phyloP scores from a whole-genome alignment of 2,329 filamentous ascomycete species.

The Fusarium sacchari region DNA sequence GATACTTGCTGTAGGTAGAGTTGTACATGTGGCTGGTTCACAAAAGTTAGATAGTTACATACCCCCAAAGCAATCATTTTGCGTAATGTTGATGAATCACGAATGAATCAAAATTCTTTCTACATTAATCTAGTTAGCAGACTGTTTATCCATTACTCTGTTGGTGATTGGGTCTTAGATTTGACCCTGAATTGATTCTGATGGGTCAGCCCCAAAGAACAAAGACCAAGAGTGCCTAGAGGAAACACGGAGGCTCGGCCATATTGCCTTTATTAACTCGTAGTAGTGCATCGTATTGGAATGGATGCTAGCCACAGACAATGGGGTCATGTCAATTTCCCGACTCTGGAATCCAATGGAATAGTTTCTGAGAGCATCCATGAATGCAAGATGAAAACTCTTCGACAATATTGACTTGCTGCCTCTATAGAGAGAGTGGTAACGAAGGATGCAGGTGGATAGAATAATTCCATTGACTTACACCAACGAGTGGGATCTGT shows the following conservation, averaged over 20 bases:
- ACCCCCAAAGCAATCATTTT: not conserved
- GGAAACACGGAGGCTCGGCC: not conserved
- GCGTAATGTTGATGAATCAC: constrained; percentile 22
- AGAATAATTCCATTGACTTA: not conserved
- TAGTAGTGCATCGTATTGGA: not conserved
- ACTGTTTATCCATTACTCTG: not conserved
- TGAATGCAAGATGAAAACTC: not conserved
- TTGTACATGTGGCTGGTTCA: not conserved
- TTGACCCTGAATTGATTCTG: not conserved
- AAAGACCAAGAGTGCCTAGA: not conserved
- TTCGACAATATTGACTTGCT: not conserved
- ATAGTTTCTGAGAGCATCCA: not conserved
- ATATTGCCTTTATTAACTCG: not conserved
- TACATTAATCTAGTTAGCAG: not conserved
- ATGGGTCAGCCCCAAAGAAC: not conserved
- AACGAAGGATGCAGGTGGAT: not conserved
- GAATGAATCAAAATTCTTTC: not conserved
- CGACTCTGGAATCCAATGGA: not conserved
- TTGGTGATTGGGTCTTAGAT: not conserved
- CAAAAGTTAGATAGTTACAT: constrained; percentile 2
- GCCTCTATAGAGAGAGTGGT: not conserved
- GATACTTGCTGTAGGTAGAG: constrained; percentile 62
- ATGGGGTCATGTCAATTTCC: not conserved
- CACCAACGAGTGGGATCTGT: not conserved
- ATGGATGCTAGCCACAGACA: not conserved